These are phyloP conservation scores for Xylaria sp. DNA, from an alignment of 2,329 filamentous ascomycete genomes.

Conservation along the genomic window DNA sequence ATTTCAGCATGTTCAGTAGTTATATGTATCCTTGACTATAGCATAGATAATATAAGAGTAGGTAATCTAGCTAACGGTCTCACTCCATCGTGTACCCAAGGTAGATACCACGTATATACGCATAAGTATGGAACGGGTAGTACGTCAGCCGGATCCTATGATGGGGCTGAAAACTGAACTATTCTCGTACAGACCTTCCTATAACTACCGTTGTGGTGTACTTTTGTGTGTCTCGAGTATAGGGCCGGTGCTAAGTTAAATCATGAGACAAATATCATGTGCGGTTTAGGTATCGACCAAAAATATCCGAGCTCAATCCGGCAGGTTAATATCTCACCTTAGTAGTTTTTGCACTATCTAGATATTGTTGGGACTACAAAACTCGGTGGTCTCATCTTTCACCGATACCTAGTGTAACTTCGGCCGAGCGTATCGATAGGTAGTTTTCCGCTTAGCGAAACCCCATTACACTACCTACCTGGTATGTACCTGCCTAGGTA, in stretches of 20 bases:
- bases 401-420: background rate
- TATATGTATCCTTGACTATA: constrained; percentile 28
- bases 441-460: constrained; percentile 12
- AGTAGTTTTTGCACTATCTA: background rate
- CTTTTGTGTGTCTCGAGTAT: background rate
- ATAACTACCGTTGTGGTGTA: background rate
- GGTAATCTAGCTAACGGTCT: background rate
- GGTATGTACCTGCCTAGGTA: too few species aligned
- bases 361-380: constrained; percentile 2
- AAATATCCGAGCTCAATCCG: constrained; percentile 4
- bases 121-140: background rate
- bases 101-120: too few species aligned
- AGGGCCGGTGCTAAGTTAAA: constrained; percentile 3
- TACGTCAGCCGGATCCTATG: background rate
- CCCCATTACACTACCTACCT: too few species aligned
- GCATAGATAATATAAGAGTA: background rate
- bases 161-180: constrained; percentile 1
- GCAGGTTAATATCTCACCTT: constrained; percentile 15
- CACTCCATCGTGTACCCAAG: too few species aligned
- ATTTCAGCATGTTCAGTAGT: background rate
- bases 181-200: constrained; percentile 12
- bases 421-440: constrained; percentile 15
- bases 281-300: background rate
- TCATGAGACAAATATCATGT: constrained; percentile 5
- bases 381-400: constrained; percentile 2